A percentile compares a stretch with the other conserved stretches of the same genome.
phyloP scores from a whole-genome alignment of 2,329 filamentous ascomycete species.

The Botrytis paeoniae region DNA sequence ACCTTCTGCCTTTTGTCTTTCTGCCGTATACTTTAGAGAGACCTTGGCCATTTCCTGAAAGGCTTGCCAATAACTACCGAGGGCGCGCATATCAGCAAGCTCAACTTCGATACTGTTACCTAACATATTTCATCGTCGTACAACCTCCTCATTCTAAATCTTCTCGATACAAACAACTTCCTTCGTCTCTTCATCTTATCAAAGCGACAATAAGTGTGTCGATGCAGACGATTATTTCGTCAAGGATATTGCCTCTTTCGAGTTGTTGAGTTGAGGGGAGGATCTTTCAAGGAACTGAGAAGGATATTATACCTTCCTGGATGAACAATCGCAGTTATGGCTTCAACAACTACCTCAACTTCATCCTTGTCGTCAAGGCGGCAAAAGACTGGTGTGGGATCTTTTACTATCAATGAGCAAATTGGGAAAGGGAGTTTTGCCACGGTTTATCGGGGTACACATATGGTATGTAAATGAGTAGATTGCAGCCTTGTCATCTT shows the following conservation, averaged over 20 bases:
- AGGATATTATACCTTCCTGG: constrained; percentile 23
- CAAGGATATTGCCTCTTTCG: constrained; percentile 38
- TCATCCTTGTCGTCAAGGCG: constrained; percentile 39
- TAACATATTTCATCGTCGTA: constrained; percentile 10
- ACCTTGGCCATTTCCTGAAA: neutral
- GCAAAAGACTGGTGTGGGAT: constrained; percentile 57
- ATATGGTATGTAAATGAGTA: constrained; percentile 61
- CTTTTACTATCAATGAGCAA: constrained; percentile 76
- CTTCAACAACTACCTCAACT: constrained; percentile 43
- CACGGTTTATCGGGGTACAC: constrained; percentile 83
- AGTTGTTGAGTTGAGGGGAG: constrained; percentile 35
- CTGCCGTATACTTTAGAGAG: neutral
- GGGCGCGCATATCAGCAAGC: constrained; percentile 11
- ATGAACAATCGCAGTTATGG: constrained; percentile 35
- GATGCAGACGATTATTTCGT: constrained; percentile 40
- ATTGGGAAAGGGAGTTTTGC: constrained; percentile 98
- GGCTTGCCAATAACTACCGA: constrained; percentile 3
- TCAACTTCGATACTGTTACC: constrained; percentile 14
- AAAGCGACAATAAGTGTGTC: constrained; percentile 27
- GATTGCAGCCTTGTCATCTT: constrained; percentile 1
- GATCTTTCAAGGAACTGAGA: constrained; percentile 17
- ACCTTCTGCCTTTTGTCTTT: neutral
- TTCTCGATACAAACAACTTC: constrained; percentile 17
- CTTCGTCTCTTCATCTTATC: constrained; percentile 8
- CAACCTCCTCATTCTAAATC: constrained; percentile 14